Conservation (phyloP, 1,284 basidiomycete genomes). For the Puccinia hordei region DNA sequence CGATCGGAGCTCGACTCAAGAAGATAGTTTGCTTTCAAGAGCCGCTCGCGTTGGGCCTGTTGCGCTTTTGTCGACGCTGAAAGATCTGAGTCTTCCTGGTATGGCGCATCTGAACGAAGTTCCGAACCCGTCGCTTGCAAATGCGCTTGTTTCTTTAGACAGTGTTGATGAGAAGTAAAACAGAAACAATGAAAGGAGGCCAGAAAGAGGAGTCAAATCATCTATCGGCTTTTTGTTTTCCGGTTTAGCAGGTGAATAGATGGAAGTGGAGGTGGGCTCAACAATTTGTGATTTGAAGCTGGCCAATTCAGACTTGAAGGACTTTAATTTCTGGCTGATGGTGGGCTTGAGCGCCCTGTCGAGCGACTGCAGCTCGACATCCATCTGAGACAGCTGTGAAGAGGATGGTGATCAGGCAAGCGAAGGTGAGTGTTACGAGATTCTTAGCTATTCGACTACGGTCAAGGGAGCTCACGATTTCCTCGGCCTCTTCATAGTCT, state of each 20-base stretch:
- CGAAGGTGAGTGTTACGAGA: background rate
- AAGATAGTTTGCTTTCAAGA: conserved; percentile 60
- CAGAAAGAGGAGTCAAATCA: background rate
- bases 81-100: conserved; percentile 5
- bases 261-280: conserved; percentile 54
- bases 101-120: background rate
- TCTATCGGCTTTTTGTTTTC: too few relatives aligned
- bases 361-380: conserved; percentile 96
- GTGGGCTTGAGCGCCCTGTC: conserved; percentile 76
- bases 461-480: conserved; percentile 70
- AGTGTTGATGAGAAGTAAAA: conserved; percentile 2
- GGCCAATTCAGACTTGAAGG: conserved; percentile 72
- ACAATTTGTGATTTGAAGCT: conserved; percentile 74
- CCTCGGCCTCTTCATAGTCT: conserved; percentile 96
- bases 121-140: conserved; percentile 56
- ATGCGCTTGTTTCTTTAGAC: conserved; percentile 70
- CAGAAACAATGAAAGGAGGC: too few relatives aligned
- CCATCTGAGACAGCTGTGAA: conserved; percentile 90
- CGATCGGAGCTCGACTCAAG: conserved; percentile 65
- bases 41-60: conserved; percentile 60
- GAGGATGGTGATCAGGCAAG: background rate
- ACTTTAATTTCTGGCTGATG: conserved; percentile 72
- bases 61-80: background rate
- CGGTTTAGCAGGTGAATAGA: too few relatives aligned
- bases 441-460: background rate